Percentiles rank a stretch among this genome's conserved stretches.
Conservation (phyloP, 257 asterid species). For the Gentiana dahurica region DNA sequence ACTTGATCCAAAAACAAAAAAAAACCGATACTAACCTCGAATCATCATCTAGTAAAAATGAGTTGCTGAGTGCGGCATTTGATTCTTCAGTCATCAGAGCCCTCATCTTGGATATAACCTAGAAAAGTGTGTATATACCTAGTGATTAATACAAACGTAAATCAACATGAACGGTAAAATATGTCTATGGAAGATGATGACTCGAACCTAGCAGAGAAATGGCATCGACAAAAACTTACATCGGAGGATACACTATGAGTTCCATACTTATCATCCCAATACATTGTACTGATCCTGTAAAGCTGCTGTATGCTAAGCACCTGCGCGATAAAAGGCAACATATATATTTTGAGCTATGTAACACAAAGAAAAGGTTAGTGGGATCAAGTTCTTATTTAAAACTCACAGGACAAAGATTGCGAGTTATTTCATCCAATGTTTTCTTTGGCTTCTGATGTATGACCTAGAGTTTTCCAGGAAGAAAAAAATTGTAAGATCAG, state of each 20-base stretch:
- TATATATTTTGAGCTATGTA: not conserved
- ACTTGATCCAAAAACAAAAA: constrained; percentile 4
- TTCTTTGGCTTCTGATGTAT: constrained; percentile 95
- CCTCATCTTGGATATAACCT: constrained; percentile 96
- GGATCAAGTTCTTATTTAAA: not conserved
- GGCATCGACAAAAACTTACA: constrained; percentile 54
- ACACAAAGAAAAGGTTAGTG: not conserved
- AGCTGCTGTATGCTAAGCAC: constrained; percentile 93
- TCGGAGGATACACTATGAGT: constrained; percentile 89
- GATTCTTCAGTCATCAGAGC: constrained; percentile 92
- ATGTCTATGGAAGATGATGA: constrained; percentile 19
- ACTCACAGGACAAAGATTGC: constrained; percentile 79
- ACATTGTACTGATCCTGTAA: constrained; percentile 95
- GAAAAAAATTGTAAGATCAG: not conserved
- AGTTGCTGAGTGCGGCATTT: constrained; percentile 84
- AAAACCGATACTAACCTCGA: constrained; percentile 52
- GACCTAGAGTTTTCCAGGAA: constrained; percentile 37
- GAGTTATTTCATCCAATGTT: constrained; percentile 83
- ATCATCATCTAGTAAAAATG: constrained; percentile 94
- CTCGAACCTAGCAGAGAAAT: constrained; percentile 25
- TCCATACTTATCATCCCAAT: constrained; percentile 99
- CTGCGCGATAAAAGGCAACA: constrained; percentile 24
- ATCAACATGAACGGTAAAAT: constrained; percentile 6
- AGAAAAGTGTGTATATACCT: constrained; percentile 9
- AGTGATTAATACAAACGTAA: constrained; percentile 3